phyloP scores from a whole-genome alignment of 148 eudicot genomes.

The Dysphania ambrosioides region DNA sequence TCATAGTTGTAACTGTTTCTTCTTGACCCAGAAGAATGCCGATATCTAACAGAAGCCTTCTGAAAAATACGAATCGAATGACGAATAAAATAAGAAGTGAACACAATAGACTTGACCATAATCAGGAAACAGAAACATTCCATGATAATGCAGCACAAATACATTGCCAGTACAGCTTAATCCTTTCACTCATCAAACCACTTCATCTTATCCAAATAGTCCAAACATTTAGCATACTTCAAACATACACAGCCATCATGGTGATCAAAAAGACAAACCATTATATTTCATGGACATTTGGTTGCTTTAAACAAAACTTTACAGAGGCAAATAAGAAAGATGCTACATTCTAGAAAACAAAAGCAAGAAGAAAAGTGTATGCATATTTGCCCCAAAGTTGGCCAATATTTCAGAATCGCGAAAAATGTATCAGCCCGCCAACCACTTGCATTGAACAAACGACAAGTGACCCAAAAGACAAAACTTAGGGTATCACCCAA shows the following conservation, averaged over 20 bases:
- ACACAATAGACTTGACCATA: background rate
- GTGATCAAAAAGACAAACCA: too few relatives aligned
- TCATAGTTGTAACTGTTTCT: slow-evolving; percentile 64
- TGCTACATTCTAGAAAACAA: background rate
- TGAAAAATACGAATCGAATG: slow-evolving; percentile 21
- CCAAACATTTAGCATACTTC: background rate
- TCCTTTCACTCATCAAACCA: background rate
- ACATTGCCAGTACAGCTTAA: background rate
- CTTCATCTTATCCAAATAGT: background rate
- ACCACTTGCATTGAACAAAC: too few relatives aligned
- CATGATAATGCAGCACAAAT: background rate
- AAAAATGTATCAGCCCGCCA: too few relatives aligned
- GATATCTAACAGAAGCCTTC: slow-evolving; percentile 66
- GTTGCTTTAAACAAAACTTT: background rate
- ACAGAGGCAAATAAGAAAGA: background rate
- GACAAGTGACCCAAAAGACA: too few relatives aligned
- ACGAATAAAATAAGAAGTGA: background rate
- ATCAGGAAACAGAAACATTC: too few relatives aligned
- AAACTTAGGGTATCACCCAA: too few relatives aligned
- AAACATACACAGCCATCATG: background rate
- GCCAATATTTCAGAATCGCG: background rate
- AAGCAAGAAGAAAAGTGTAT: background rate
- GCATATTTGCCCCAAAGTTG: too few relatives aligned
- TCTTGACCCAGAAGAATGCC: slow-evolving; percentile 61
- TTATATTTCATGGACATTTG: background rate